Evolutionary conservation across 2,329 filamentous ascomycete genomes (phyloP).

Genomic region (Colletotrichum neosansevieriae): DNA sequence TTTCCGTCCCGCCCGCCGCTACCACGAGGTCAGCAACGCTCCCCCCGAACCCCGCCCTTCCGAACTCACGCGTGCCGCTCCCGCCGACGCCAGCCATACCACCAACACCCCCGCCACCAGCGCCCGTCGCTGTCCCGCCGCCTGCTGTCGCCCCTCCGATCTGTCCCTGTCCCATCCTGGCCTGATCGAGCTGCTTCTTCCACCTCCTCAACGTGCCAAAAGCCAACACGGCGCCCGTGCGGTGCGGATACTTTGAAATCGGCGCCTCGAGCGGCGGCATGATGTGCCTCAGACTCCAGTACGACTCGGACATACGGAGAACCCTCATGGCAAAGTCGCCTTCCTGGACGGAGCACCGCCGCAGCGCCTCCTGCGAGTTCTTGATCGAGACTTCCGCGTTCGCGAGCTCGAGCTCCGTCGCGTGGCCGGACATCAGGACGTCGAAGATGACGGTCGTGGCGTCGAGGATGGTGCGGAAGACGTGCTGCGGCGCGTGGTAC

Average conservation of each 20-base stretch:
- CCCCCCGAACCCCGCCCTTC: constrained; percentile 16
- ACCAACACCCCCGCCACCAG: not conserved
- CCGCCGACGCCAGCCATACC: not conserved
- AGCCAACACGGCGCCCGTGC: constrained; percentile 62
- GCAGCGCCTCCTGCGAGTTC: constrained; percentile 46
- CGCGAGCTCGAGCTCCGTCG: constrained; percentile 37
- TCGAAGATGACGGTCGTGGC: constrained; percentile 53
- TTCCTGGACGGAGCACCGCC: constrained; percentile 60
- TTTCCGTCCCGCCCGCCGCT: constrained; percentile 15
- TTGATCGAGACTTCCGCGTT: constrained; percentile 37
- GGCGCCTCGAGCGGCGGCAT: constrained; percentile 55
- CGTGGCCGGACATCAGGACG: constrained; percentile 49
- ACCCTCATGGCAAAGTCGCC: constrained; percentile 61
- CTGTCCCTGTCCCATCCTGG: constrained; percentile 35
- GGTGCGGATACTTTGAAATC: constrained; percentile 56
- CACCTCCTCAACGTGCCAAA: constrained; percentile 64
- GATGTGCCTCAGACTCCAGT: constrained; percentile 56
- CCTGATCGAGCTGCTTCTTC: constrained; percentile 56
- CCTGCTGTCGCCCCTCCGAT: not conserved
- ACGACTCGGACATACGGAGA: constrained; percentile 61
- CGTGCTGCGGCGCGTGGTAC: constrained; percentile 61
- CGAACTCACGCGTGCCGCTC: constrained; percentile 33
- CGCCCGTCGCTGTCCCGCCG: constrained; percentile 29
- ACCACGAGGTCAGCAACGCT: constrained; percentile 36
- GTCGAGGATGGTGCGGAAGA: constrained; percentile 60